Base-by-base conservation (phyloP, 345 rosid genomes). In the Brassica napus region DNA sequence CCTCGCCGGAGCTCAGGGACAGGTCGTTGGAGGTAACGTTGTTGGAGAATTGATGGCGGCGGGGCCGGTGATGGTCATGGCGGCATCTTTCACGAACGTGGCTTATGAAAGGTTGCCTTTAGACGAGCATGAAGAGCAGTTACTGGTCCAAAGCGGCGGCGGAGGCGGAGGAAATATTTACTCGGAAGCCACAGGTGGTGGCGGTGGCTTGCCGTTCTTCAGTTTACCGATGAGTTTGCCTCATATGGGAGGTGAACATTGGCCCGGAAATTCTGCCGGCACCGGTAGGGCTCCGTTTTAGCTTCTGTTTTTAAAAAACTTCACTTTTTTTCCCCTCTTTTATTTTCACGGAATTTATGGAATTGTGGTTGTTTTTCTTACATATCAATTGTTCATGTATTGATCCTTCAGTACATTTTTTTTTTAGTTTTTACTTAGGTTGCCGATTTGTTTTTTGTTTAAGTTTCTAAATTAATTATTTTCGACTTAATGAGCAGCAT, bases 21-120 rank as follows among this genome's bases (percentile, higher is more conserved):
- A 94, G 77, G 97, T 94, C 8, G 91, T 94, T 2, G 98, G 98
- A 0, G 98, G 98, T 15, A 94, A 85, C 80, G 98, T 94, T 8
- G 95, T 92, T 0, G 98, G 98, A 26, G 98, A 94, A 85, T 74
- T 94, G 77, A 90, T 80, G 6, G 95, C 98, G 16, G 94, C 98
- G 0, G 98, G 98, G 1, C 97, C 97, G 2, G 98, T 94, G 67
- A 92, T 94, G 64, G 90, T 94, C 55, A 92, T 94, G 72, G 97
- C 97, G 1, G 86, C 97, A 0, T 94, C 98, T 10, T 94, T 94
- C 68, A 89, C 97, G 0, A 94, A 94, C 84, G 97, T 92, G 10
- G 97, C 97, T 32, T 94, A 92, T 49, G 98, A 94, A 86, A 87
- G 97, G 82, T 81, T 92, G 75, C 98, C 98, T 52, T 76, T 94